These are phyloP conservation scores for Inonotus hispidus DNA, from an alignment of 1,284 basidiomycete species.

Conservation along the genomic window DNA sequence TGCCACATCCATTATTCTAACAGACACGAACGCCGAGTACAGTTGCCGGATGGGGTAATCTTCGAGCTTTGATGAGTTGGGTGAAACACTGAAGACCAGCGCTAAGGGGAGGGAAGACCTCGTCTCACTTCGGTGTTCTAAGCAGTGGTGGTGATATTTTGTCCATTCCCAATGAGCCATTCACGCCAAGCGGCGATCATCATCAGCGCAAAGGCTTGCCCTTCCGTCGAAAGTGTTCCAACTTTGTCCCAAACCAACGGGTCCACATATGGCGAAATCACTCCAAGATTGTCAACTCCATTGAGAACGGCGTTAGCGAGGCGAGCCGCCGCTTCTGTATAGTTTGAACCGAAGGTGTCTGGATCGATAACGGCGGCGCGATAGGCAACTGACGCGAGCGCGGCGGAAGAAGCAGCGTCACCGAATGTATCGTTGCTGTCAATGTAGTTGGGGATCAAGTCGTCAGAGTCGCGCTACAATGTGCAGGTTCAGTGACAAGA, in stretches of 20 bases:
- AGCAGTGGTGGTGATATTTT: background rate
- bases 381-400: slow-evolving; percentile 39
- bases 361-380: slow-evolving; percentile 30
- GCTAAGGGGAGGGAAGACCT: too few relatives aligned
- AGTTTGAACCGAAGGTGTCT: slow-evolving; percentile 22
- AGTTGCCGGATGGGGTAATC: too few relatives aligned
- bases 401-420: slow-evolving; percentile 38
- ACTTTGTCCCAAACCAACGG: slow-evolving; percentile 35
- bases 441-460: slow-evolving; percentile 31
- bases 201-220: slow-evolving; percentile 43
- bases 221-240: slow-evolving; percentile 39
- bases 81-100: too few relatives aligned
- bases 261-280: slow-evolving; percentile 41
- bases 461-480: slow-evolving; percentile 6
- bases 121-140: too few relatives aligned
- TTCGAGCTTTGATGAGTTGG: too few relatives aligned
- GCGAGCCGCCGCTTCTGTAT: slow-evolving; percentile 23
- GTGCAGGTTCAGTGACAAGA: slow-evolving; percentile 11
- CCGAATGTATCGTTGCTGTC: slow-evolving; percentile 32
- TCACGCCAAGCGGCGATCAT: slow-evolving; percentile 42
- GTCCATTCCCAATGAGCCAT: slow-evolving; percentile 5
- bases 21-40: too few relatives aligned
- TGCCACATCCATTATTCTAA: too few relatives aligned
- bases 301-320: slow-evolving; percentile 23
- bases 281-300: slow-evolving; percentile 27